A percentile compares a stretch with the other conserved stretches of the same genome.
Evolutionary conservation across 306 rosid species (phyloP).

Genomic region (Trifolium subterraneum): DNA sequence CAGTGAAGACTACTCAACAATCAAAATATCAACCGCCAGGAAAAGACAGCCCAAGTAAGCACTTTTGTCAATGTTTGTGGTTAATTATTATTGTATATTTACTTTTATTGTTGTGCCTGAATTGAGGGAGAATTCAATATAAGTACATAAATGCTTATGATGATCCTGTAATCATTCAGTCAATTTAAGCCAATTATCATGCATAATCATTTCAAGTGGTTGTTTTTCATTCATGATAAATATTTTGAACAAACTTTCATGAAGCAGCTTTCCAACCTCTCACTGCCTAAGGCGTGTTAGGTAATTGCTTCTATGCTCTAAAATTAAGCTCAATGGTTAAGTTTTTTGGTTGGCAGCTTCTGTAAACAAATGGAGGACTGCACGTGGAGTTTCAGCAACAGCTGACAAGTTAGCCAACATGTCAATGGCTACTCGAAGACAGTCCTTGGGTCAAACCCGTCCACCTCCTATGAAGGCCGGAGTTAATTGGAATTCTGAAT

Average conservation of each 20-base stretch:
- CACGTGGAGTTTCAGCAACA: conserved; percentile 68
- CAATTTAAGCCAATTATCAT: not conserved
- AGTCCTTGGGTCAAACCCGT: conserved; percentile 56
- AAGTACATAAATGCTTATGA: not conserved
- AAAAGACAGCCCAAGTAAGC: conserved; percentile 77
- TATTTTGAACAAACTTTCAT: not conserved
- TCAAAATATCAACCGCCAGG: conserved; percentile 74
- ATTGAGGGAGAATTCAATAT: not conserved
- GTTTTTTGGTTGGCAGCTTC: conserved; percentile 53
- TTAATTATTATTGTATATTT: conserved; percentile 17
- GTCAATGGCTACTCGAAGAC: conserved; percentile 69
- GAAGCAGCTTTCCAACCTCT: conserved; percentile 7
- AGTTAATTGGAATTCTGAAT: conserved; percentile 69
- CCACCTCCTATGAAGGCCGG: conserved; percentile 85
- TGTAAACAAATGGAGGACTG: conserved; percentile 59
- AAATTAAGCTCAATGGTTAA: conserved; percentile 9
- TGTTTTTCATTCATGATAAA: not conserved
- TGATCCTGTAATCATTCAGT: not conserved
- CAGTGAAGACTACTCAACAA: conserved; percentile 58
- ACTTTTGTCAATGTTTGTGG: conserved; percentile 6
- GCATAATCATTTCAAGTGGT: conserved; percentile 8
- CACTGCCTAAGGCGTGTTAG: not conserved
- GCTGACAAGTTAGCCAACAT: conserved; percentile 76
- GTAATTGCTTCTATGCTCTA: conserved; percentile 31
- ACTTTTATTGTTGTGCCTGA: not conserved